Base-by-base conservation (phyloP, 345 rosid genomes). In the Rhodamnia rubescens region DNA sequence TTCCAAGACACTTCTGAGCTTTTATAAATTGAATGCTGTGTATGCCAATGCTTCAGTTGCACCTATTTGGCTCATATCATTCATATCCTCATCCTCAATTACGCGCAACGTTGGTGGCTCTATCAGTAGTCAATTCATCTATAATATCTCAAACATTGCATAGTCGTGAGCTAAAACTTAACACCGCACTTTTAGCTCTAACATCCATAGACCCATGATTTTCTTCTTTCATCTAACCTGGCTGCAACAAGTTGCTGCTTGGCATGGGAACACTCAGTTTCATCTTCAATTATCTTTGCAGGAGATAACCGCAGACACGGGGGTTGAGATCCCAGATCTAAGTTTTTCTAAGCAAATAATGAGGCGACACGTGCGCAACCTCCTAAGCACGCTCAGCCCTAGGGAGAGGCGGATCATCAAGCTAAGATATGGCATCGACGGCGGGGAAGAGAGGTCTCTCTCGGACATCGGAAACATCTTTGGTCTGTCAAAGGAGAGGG, bases 371-470 rank as follows among this genome's bases (percentile, higher is more conserved):
- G 89, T 93, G 11, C 89, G 90, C 83, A 93, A 90, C 74, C 95
- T 95, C 83, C 90, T 95, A 57, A 92, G 86, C 49, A 81, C 81
- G 49, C 94, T 94, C 55, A 92, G 88, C 14, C 97, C 93, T 1
- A 95, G 82, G 86, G 98, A 97, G 90, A 95, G 94, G 86, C 92
- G 83, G 87, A 95, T 95, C 87, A 93, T 97, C 81, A 94, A 85
- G 91, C 92, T 97, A 80, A 91, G 98, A 69, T 97, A 86, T 84
- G 98, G 98, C 84, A 91, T 97, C 24, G 96, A 91, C 81, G 97
- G 90, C 1, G 94, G 94, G 1, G 92, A 90, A 57, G 92, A 87
- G 85, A 91, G 90, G 85, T 93, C 98, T 2, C 89, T 95, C 56
- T 89, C 94, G 5, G 98, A 93, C 87, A 90, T 95, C 8, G 98